Evolutionary conservation across 2,329 filamentous ascomycete species (phyloP), one percentile per base, ranked within the genome.

Genomic region (Xylaria sp.): DNA sequence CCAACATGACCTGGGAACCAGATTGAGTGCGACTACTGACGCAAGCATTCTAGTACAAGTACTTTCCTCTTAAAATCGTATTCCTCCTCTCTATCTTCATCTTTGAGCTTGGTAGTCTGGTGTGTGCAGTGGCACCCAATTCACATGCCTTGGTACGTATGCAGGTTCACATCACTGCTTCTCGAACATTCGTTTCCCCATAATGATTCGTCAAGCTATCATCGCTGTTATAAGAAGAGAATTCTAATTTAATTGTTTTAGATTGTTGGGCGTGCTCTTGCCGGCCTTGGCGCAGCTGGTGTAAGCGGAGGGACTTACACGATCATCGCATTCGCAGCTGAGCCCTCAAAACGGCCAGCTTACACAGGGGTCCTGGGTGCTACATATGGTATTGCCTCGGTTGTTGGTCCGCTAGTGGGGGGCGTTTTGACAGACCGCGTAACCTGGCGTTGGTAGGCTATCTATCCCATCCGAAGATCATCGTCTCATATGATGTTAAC

Each of bases 241-340:
- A 36, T 36, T 36, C 34, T 36, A 7, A 36, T 36, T 36, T 36
- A 36, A 36, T 8, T 36, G 34, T 36, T 36, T 36, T 36, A 36
- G 34, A 82, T 83, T n/a, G 69, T 76, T 0, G 82, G 82, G 0
- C 75, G 81, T 19, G 79, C 79, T 0, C 54, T 83, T 0, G 75
- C 81, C 3, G 81, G 81, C 1, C 45, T 79, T 1, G 81, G 81
- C 0, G 77, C 73, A 3, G 79, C 75, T 0, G 80, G 81, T 1
- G 75, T 81, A 14, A 76, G 78, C n/a, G 75, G 77, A 2, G 81
- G 81, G 4, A 71, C 65, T 2, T 69, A 71, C 24, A 70, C 77
- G 68, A 78, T 80, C 59, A 63, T 78, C 36, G 68, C 72, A 27
- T 67, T 75, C 47, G 68, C 71, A 1, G 50, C 27, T 4, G 36